These are phyloP conservation scores for Diatrype stigma DNA, from an alignment of 2,329 filamentous ascomycete genomes.

Conservation along the genomic window DNA sequence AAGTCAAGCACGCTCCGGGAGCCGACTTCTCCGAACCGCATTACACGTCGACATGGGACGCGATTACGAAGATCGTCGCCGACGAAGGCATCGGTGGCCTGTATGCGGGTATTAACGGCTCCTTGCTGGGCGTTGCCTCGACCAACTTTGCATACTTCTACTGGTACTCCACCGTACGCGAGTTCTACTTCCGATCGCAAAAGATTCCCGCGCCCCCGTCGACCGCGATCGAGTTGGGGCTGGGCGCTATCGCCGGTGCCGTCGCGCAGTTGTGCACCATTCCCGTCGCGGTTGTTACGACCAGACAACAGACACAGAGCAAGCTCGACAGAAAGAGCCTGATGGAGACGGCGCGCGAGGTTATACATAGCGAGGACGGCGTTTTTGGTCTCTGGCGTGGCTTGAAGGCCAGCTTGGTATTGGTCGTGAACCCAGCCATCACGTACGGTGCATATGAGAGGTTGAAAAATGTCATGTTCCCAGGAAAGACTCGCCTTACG, in stretches of 20 bases:
- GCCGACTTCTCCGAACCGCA: conserved; percentile 54
- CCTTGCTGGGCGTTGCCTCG: conserved; percentile 86
- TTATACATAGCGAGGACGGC: conserved; percentile 86
- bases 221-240: conserved; percentile 74
- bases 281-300: conserved; percentile 91
- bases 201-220: conserved; percentile 56
- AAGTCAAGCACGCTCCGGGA: conserved; percentile 64
- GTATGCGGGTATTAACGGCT: conserved; percentile 83
- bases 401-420: conserved; percentile 88
- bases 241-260: conserved; percentile 85
- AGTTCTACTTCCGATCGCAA: conserved; percentile 65
- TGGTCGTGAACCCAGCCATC: conserved; percentile 94
- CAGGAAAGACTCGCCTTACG: conserved; percentile 68
- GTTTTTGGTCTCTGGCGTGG: conserved; percentile 88
- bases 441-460: conserved; percentile 97
- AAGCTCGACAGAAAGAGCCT: conserved; percentile 83
- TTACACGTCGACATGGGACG: conserved; percentile 85
- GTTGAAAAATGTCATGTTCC: conserved; percentile 72
- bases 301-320: conserved; percentile 87
- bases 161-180: conserved; percentile 89
- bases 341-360: conserved; percentile 81
- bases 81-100: conserved; percentile 78
- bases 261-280: conserved; percentile 95
- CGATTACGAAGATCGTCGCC: conserved; percentile 76
- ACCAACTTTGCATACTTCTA: conserved; percentile 99